Evolutionary conservation across 345 rosid genomes (phyloP).

Genomic region (Salix purpurea): DNA sequence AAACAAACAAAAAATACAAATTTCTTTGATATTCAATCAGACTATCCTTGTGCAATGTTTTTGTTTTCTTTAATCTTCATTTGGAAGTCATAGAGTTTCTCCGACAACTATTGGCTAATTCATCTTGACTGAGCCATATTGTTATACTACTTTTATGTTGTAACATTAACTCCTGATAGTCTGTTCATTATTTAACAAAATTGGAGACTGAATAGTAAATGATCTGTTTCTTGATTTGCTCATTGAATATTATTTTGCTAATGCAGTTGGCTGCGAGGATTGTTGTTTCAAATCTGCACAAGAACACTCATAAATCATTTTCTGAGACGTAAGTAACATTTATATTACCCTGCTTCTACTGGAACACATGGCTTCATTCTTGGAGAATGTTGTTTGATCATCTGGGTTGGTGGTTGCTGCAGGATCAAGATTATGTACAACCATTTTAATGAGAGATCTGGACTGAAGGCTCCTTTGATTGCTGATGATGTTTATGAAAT

Average conservation of each 20-base stretch:
- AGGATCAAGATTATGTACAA: conserved; percentile 83
- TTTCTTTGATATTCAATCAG: too few species aligned
- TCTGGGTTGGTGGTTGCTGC: conserved; percentile 19
- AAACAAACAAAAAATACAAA: too few species aligned
- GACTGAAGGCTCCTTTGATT: conserved; percentile 66
- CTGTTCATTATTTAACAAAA: neutral
- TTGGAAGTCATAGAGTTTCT: too few species aligned
- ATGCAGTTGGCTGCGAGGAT: conserved; percentile 95
- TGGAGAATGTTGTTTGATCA: neutral
- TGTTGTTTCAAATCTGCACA: conserved; percentile 93
- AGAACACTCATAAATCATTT: conserved; percentile 86
- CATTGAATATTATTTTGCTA: neutral
- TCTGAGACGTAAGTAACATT: conserved; percentile 84
- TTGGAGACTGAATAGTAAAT: neutral
- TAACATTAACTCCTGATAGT: neutral
- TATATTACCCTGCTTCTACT: neutral
- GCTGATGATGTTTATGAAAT: conserved; percentile 92
- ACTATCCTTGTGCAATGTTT: too few species aligned
- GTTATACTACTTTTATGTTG: neutral
- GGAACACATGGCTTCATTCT: neutral
- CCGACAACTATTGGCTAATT: too few species aligned
- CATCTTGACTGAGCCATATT: too few species aligned
- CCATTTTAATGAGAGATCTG: conserved; percentile 74
- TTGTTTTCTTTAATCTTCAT: too few species aligned
- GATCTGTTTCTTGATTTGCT: neutral